phyloP scores from a whole-genome alignment of 139 green algal species.

The Chlamydomonas schloesseri region DNA sequence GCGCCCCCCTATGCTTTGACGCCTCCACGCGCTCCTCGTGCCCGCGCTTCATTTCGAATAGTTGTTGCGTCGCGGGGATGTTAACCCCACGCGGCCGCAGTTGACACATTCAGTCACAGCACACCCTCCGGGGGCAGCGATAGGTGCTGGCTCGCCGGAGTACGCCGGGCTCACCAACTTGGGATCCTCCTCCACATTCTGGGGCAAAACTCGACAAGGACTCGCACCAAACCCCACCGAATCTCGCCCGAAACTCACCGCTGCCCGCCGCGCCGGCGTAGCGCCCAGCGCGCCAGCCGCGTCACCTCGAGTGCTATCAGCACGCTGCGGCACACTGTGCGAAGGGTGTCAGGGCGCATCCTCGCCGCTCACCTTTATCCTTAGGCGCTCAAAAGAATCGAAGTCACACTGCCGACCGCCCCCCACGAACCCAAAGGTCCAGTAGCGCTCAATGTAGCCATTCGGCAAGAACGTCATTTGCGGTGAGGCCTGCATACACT shows the following conservation, averaged over 20 bases:
- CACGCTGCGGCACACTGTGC: background rate
- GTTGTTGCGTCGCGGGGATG: constrained; percentile 21
- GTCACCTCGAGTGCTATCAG: constrained; percentile 15
- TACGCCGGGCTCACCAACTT: constrained; percentile 12
- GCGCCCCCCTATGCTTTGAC: constrained; percentile 11
- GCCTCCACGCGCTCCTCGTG: too few relatives aligned
- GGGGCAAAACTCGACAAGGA: too few relatives aligned
- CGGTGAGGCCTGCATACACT: background rate
- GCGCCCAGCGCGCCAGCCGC: constrained; percentile 13
- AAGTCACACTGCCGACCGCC: constrained; percentile 19
- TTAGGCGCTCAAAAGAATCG: constrained; percentile 16
- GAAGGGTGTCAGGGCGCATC: constrained; percentile 9
- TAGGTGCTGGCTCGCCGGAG: constrained; percentile 12
- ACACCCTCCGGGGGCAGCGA: constrained; percentile 10
- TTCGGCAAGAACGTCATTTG: background rate
- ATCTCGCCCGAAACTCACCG: constrained; percentile 17
- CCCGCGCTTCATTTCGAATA: constrained; percentile 22
- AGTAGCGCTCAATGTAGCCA: constrained; percentile 24
- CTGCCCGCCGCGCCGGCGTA: constrained; percentile 11
- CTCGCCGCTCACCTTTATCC: constrained; percentile 10
- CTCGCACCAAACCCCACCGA: constrained; percentile 18
- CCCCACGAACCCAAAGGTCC: constrained; percentile 19
- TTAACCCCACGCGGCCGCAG: constrained; percentile 15
- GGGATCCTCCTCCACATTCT: constrained; percentile 15
- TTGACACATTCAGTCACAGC: constrained; percentile 20